A percentile compares a stretch with the other conserved stretches of the same genome.
Evolutionary conservation across 768 basidiomycete genomes (phyloP).

Genomic region (Suillus lakei): DNA sequence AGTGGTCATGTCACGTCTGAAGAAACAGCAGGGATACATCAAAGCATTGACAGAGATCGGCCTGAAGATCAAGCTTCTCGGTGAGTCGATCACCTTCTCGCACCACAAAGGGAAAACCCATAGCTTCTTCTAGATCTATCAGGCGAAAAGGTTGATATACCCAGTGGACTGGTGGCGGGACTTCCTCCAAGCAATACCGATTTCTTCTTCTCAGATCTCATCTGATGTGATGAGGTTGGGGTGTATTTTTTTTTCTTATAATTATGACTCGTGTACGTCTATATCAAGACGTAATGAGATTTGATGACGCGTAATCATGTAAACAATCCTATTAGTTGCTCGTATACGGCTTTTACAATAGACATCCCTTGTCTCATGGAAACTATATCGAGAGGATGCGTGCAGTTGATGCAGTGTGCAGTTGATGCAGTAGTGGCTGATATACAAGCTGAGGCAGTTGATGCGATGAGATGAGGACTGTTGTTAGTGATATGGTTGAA

Average conservation of each 20-base stretch:
- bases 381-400: conserved; percentile 23
- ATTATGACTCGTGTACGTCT: conserved; percentile 15
- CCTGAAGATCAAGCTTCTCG: conserved; percentile 87
- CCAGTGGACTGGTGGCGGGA: conserved; percentile 76
- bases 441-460: conserved; percentile 29
- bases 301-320: conserved; percentile 21
- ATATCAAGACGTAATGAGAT: conserved; percentile 15
- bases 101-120: neutral
- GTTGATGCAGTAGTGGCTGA: conserved; percentile 55
- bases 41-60: conserved; percentile 90
- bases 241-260: conserved; percentile 17
- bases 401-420: conserved; percentile 75
- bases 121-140: conserved; percentile 68
- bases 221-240: conserved; percentile 26
- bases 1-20: conserved; percentile 83
- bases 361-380: conserved; percentile 18
- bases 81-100: conserved; percentile 44
- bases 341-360: conserved; percentile 28
- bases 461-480: conserved; percentile 28
- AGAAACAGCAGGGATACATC: conserved; percentile 86
- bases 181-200: conserved; percentile 80
- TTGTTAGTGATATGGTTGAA: conserved; percentile 20
- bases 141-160: conserved; percentile 89
- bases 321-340: conserved; percentile 26
- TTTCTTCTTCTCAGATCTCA: conserved; percentile 82